These are phyloP conservation scores for Exophiala dermatitidis DNA, from an alignment of 2,329 filamentous ascomycete species.

Conservation along the genomic window DNA sequence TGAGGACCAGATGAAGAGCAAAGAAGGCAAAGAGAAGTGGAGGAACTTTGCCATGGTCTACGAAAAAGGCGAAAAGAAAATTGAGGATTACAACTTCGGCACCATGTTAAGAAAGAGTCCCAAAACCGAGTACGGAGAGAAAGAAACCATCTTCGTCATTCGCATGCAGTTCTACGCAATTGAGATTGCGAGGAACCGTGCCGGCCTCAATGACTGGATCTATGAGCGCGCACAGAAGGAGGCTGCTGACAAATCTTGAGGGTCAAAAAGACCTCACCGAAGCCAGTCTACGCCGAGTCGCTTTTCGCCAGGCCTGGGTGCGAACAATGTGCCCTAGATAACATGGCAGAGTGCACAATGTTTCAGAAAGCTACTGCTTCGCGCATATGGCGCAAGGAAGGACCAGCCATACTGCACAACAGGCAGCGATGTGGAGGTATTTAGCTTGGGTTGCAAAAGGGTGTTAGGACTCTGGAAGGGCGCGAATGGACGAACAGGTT, in stretches of 20 bases:
- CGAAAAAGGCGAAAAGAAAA: conserved; percentile 60
- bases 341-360: no score
- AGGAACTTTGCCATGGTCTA: conserved; percentile 89
- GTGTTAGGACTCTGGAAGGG: no score
- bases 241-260: conserved; percentile 37
- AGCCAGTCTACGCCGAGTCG: neutral
- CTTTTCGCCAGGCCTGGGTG: no score
- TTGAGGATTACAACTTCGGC: conserved; percentile 98
- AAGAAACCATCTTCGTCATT: conserved; percentile 83
- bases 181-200: conserved; percentile 70
- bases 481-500: no score
- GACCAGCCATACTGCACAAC: no score
- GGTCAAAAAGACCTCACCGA: neutral
- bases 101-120: conserved; percentile 78
- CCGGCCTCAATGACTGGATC: conserved; percentile 92
- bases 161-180: conserved; percentile 80
- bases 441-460: no score
- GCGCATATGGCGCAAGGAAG: no score
- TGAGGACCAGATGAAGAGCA: conserved; percentile 97
- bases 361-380: no score
- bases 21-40: conserved; percentile 88
- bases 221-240: conserved; percentile 71
- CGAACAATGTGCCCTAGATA: no score
- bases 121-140: conserved; percentile 75
- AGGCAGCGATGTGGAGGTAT: no score